phyloP scores from a whole-genome alignment of 495 filamentous ascomycete species.

The Apodospora peruviana region DNA sequence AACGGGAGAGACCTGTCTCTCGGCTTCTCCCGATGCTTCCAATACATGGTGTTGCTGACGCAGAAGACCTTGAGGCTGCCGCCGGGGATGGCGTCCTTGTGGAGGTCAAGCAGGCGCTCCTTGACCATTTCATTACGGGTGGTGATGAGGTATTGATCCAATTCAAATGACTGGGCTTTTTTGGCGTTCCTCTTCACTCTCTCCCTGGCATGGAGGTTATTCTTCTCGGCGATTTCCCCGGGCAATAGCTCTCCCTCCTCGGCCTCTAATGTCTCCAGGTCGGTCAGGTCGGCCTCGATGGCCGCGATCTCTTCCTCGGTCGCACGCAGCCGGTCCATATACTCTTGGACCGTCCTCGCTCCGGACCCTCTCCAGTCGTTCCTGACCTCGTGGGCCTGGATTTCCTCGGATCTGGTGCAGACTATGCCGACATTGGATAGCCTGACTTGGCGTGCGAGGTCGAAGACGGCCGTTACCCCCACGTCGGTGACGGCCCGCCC shows the following conservation, averaged over 20 bases:
- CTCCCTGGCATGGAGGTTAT: background rate
- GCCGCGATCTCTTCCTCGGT: background rate
- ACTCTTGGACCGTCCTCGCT: background rate
- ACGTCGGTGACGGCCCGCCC: conserved; percentile 27
- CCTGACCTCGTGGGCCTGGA: background rate
- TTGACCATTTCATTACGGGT: conserved; percentile 27
- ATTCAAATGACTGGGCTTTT: conserved; percentile 17
- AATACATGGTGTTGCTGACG: conserved; percentile 32
- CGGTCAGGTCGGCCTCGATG: background rate
- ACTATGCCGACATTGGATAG: conserved; percentile 33
- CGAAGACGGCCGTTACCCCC: conserved; percentile 27
- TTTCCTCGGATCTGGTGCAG: conserved; percentile 35
- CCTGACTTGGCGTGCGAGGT: conserved; percentile 23
- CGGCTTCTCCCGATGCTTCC: conserved; percentile 23
- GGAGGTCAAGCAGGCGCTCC: conserved; percentile 13
- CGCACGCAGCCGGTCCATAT: background rate
- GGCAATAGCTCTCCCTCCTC: background rate
- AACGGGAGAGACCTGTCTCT: conserved; percentile 13
- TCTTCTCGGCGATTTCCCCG: background rate
- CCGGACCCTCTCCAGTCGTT: background rate
- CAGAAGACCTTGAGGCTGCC: conserved; percentile 28
- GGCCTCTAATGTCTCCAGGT: background rate
- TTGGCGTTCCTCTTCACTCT: background rate
- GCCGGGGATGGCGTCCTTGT: conserved; percentile 14
- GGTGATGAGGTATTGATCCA: conserved; percentile 22